These are phyloP conservation scores for Talaromyces thailandensis DNA, from an alignment of 495 filamentous ascomycete genomes.

Conservation along the genomic window DNA sequence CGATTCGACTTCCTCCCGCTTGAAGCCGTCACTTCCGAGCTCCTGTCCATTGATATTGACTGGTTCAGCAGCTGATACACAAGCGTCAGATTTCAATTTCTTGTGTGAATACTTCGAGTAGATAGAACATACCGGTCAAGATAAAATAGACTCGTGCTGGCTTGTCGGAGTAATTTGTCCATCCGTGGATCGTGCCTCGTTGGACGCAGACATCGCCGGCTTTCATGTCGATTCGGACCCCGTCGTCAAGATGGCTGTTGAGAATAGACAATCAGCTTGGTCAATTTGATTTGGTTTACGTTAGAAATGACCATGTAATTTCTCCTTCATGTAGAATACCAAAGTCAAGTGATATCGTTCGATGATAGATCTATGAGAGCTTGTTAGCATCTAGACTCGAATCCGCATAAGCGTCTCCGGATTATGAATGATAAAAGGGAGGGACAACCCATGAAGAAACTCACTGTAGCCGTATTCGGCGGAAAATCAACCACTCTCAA, in stretches of 20 bases:
- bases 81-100: not conserved
- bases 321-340: constrained; percentile 43
- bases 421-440: too few species aligned
- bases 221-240: constrained; percentile 1
- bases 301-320: constrained; percentile 4
- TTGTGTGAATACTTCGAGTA: not conserved
- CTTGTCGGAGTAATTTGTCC: constrained; percentile 37
- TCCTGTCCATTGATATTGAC: not conserved
- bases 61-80: not conserved
- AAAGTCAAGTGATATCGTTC: constrained; percentile 56
- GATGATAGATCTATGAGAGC: constrained; percentile 35
- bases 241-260: not conserved
- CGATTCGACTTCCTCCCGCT: not conserved
- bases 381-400: not conserved
- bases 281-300: not conserved
- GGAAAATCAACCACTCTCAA: constrained; percentile 10
- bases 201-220: constrained; percentile 55
- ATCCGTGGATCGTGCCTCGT: constrained; percentile 57
- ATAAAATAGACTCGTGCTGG: constrained; percentile 9
- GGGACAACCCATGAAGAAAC: not conserved
- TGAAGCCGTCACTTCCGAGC: not conserved
- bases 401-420: too few species aligned
- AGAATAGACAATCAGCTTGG: not conserved
- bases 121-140: not conserved
- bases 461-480: constrained; percentile 9